Conservation (phyloP, 1,139 yeast genomes). For the Pichia kudriavzevii region DNA sequence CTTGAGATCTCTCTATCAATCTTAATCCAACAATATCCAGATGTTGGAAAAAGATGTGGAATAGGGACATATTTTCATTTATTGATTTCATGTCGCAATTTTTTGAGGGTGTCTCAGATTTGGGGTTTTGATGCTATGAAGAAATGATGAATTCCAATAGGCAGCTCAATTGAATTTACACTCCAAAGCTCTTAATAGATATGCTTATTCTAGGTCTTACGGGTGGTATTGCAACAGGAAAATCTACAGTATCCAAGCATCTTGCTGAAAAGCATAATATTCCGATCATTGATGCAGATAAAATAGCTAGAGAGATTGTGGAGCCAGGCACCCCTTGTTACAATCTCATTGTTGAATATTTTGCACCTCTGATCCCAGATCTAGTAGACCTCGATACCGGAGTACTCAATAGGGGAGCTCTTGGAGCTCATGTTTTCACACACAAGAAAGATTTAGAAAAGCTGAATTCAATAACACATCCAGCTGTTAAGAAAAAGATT, state of each 20-base stretch:
- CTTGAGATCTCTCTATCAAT: too few relatives aligned
- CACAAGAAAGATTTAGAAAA: slow-evolving; percentile 45
- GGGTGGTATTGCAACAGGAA: slow-evolving; percentile 95
- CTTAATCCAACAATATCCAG: too few relatives aligned
- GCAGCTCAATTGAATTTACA: too few relatives aligned
- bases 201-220: slow-evolving; percentile 92
- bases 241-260: slow-evolving; percentile 74
- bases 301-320: slow-evolving; percentile 79
- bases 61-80: too few relatives aligned
- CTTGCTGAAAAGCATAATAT: slow-evolving; percentile 45
- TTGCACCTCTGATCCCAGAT: slow-evolving; percentile 47
- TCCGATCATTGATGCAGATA: slow-evolving; percentile 80
- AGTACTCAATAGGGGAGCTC: slow-evolving; percentile 55
- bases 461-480: slow-evolving; percentile 78
- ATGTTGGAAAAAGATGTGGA: too few relatives aligned
- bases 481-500: slow-evolving; percentile 73
- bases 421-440: slow-evolving; percentile 70
- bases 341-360: slow-evolving; percentile 52
- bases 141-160: too few relatives aligned
- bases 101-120: too few relatives aligned
- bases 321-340: slow-evolving; percentile 74
- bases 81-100: too few relatives aligned
- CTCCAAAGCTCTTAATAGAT: too few relatives aligned
- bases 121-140: too few relatives aligned
- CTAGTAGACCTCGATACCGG: slow-evolving; percentile 42